phyloP scores from a whole-genome alignment of 2,329 filamentous ascomycete genomes.

The Rutstroemia sp. region DNA sequence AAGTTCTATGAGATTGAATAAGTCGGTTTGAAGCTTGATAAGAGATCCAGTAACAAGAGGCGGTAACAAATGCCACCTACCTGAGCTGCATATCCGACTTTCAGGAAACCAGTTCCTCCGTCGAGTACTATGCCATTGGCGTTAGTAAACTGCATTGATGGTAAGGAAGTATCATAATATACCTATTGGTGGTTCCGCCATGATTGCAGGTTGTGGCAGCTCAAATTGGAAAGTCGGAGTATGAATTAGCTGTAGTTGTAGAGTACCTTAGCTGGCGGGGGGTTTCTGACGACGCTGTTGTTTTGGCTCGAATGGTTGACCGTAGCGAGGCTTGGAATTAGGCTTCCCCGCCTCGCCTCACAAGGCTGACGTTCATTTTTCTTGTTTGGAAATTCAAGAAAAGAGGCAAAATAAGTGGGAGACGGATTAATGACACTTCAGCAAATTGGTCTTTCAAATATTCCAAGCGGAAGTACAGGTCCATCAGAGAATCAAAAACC shows the following conservation, averaged over 20 bases:
- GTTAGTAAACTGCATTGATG: slow-evolving; percentile 14
- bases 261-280: neutral
- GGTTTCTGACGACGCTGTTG: slow-evolving; percentile 20
- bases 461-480: no score
- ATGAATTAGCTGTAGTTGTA: slow-evolving; percentile 8
- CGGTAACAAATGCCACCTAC: slow-evolving; percentile 35
- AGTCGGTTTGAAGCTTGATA: slow-evolving; percentile 3
- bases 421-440: neutral
- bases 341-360: slow-evolving; percentile 5
- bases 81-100: slow-evolving; percentile 95
- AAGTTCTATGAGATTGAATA: slow-evolving; percentile 62
- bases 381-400: neutral
- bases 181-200: slow-evolving; percentile 33
- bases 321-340: slow-evolving; percentile 2
- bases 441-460: no score
- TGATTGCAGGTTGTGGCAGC: slow-evolving; percentile 20
- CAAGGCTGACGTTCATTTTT: neutral
- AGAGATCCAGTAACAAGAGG: slow-evolving; percentile 4
- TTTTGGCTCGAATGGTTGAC: slow-evolving; percentile 9
- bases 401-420: neutral
- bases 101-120: slow-evolving; percentile 98
- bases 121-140: slow-evolving; percentile 69
- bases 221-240: slow-evolving; percentile 10
- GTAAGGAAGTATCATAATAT: slow-evolving; percentile 1
- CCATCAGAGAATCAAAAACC: no score